These are phyloP conservation scores for Talinum fruticosum DNA, from an alignment of 148 eudicot genomes.

Conservation along the genomic window DNA sequence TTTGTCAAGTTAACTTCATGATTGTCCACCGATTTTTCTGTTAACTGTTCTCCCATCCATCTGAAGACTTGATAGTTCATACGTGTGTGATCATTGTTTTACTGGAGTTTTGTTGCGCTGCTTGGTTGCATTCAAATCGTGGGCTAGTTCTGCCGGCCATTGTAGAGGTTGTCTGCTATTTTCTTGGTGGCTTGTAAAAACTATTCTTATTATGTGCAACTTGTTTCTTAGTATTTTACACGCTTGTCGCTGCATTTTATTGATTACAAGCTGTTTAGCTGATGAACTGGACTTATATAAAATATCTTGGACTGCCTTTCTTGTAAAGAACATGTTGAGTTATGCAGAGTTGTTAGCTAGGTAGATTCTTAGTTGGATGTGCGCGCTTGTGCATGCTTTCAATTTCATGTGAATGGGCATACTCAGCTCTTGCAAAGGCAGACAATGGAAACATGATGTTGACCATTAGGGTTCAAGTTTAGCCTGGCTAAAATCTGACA, in stretches of 20 bases:
- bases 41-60: background rate
- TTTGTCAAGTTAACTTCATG: background rate
- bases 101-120: background rate
- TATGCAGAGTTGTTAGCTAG: no score
- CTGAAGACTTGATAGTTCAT: background rate
- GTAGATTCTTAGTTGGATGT: no score
- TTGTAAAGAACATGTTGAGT: background rate
- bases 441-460: no score
- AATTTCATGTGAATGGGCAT: no score
- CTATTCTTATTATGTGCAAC: background rate
- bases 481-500: no score
- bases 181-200: constrained; percentile 1
- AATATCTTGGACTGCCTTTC: background rate
- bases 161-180: background rate
- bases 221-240: background rate
- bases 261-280: no score
- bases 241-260: background rate
- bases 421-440: no score
- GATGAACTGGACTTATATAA: background rate
- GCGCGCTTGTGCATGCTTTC: no score
- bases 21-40: background rate
- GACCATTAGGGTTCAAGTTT: no score
- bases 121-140: background rate
- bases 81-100: background rate
- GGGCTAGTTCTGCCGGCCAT: background rate